A percentile compares a stretch with the other conserved stretches of the same genome.
phyloP scores from a whole-genome alignment of 2,329 filamentous ascomycete species.

The Helminthosporium solani region DNA sequence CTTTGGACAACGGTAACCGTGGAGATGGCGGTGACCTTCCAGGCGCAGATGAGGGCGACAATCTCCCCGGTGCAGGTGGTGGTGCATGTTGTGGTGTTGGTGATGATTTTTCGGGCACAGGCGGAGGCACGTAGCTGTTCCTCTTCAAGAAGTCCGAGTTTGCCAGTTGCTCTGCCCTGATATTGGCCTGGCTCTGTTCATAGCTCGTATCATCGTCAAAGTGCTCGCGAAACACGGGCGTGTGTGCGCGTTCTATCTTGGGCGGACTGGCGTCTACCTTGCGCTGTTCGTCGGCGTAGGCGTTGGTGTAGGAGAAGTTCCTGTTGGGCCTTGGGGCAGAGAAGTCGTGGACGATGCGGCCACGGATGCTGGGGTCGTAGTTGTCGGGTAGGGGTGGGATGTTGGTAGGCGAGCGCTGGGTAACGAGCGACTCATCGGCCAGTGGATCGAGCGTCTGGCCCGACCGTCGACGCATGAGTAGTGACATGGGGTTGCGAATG shows the following conservation, averaged over 20 bases:
- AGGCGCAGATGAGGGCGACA: too few relatives aligned
- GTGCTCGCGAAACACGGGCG: conserved; percentile 62
- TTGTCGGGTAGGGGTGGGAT: conserved; percentile 57
- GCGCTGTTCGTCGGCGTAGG: conserved; percentile 21
- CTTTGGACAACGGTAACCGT: conserved; percentile 4
- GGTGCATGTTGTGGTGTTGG: conserved; percentile 18
- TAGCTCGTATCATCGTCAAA: conserved; percentile 55
- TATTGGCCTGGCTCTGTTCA: conserved; percentile 43
- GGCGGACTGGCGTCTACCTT: conserved; percentile 25
- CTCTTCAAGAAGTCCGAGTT: conserved; percentile 52
- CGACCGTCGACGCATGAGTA: conserved; percentile 59
- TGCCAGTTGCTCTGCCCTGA: conserved; percentile 50
- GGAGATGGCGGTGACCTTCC: conserved; percentile 19
- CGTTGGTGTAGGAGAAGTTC: conserved; percentile 40
- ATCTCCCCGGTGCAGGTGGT: too few relatives aligned
- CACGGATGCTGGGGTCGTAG: conserved; percentile 64
- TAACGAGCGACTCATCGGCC: conserved; percentile 54
- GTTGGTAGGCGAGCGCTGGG: conserved; percentile 47
- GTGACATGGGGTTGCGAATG: conserved; percentile 61
- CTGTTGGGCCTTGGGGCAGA: conserved; percentile 58
- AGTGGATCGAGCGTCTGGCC: conserved; percentile 50
- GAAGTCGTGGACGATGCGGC: conserved; percentile 65
- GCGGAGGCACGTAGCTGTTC: conserved; percentile 40
- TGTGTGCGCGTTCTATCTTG: conserved; percentile 49
- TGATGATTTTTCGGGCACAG: conserved; percentile 16